Evolutionary conservation across 176 grass and related monocot genomes (phyloP).

Genomic region (Saccharum officinarum): DNA sequence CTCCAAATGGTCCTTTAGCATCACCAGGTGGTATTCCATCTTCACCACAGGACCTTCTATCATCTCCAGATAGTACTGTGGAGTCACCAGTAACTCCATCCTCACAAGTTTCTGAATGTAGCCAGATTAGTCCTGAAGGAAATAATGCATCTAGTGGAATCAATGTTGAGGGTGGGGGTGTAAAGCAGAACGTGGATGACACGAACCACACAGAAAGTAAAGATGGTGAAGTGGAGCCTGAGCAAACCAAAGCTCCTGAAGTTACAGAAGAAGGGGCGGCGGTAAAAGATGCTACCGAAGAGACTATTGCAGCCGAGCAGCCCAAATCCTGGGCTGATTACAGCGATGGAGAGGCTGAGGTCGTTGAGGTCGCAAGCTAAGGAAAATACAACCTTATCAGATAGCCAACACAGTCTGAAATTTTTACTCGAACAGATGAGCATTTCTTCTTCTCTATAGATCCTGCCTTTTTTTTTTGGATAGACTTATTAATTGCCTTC

Average conservation of each 20-base stretch:
- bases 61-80: slow-evolving; percentile 55
- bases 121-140: slow-evolving; percentile 54
- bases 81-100: slow-evolving; percentile 57
- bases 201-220: slow-evolving; percentile 40
- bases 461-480: slow-evolving; percentile 25
- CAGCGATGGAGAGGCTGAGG: slow-evolving; percentile 71
- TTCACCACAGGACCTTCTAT: slow-evolving; percentile 47
- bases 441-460: slow-evolving; percentile 20
- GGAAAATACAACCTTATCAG: slow-evolving; percentile 12
- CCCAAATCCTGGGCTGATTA: slow-evolving; percentile 76
- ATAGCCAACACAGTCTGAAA: slow-evolving; percentile 11
- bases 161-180: slow-evolving; percentile 30
- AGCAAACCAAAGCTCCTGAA: slow-evolving; percentile 37
- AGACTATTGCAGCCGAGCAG: slow-evolving; percentile 41
- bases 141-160: slow-evolving; percentile 38
- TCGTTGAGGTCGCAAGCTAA: slow-evolving; percentile 65
- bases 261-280: slow-evolving; percentile 29
- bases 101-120: slow-evolving; percentile 52
- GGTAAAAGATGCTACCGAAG: slow-evolving; percentile 38
- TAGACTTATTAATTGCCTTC: slow-evolving; percentile 31
- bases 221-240: slow-evolving; percentile 33
- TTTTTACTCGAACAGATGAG: slow-evolving; percentile 36
- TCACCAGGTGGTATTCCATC: slow-evolving; percentile 46
- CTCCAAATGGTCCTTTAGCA: slow-evolving; percentile 50
- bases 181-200: slow-evolving; percentile 36